These are phyloP conservation scores for Fusarium pininemorale DNA, from an alignment of 2,329 filamentous ascomycete species.

Conservation along the genomic window DNA sequence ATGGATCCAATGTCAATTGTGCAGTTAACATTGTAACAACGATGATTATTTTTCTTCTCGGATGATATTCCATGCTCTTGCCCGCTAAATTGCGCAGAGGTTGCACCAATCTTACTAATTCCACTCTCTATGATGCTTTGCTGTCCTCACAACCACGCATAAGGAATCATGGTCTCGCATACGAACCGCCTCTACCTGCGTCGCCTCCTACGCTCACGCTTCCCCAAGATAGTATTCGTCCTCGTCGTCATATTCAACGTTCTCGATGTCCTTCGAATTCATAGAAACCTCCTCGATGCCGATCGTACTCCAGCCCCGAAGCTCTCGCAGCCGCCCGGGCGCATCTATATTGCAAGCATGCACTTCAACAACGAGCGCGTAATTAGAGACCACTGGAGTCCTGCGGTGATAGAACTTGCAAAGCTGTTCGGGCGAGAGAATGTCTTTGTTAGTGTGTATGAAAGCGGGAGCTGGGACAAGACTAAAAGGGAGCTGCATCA, in stretches of 20 bases:
- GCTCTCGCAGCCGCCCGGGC: slow-evolving; percentile 46
- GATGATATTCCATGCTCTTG: background rate
- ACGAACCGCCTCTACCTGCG: slow-evolving; percentile 49
- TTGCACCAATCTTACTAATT: background rate
- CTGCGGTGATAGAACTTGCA: slow-evolving; percentile 66
- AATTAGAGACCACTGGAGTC: slow-evolving; percentile 69
- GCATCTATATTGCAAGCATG: slow-evolving; percentile 74
- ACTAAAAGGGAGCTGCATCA: slow-evolving; percentile 69
- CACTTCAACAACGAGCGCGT: slow-evolving; percentile 74
- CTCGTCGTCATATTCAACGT: slow-evolving; percentile 49
- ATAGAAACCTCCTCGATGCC: slow-evolving; percentile 45
- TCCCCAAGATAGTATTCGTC: slow-evolving; percentile 47
- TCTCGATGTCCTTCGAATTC: slow-evolving; percentile 53
- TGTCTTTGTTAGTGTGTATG: slow-evolving; percentile 73
- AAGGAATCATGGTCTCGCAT: slow-evolving; percentile 44
- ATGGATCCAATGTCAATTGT: background rate
- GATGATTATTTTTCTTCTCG: slow-evolving; percentile 2
- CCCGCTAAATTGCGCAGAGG: background rate
- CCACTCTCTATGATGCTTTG: slow-evolving; percentile 31
- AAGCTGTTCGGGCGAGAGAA: slow-evolving; percentile 68
- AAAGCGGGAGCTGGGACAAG: slow-evolving; percentile 75
- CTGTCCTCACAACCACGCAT: slow-evolving; percentile 24
- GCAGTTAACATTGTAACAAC: background rate
- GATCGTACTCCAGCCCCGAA: slow-evolving; percentile 36
- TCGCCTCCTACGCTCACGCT: slow-evolving; percentile 50